Evolutionary conservation across 202 grass and related monocot genomes (phyloP), one percentile per base, ranked within the genome.

Genomic region (Zizania palustris): DNA sequence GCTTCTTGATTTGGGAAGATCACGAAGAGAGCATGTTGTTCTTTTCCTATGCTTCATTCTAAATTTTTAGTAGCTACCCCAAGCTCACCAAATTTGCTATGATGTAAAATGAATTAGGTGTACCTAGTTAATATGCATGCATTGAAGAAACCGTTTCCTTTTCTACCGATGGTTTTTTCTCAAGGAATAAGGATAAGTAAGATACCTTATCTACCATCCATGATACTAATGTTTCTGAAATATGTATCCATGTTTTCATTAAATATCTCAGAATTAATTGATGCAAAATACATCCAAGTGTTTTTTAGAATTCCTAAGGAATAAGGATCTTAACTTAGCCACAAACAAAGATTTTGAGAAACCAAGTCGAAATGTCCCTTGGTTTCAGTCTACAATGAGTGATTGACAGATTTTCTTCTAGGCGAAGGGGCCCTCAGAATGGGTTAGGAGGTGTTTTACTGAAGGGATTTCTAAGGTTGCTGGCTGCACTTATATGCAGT

Each of bases 111-210:
- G 67, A 38, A 83, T 68, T 67, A 93, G 94, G 85, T 93, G 51
- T 97, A 93, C 77, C 94, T 91, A 68, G 86, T 84, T 45, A 91
- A 97, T 72, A 93, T 93, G 84, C 88, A 79, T 72, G 87, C 88
- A 82, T 84, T 93, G 11, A 97, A 89, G 74, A 97, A 89, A 90
- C 91, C 94, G 82, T 97, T 93, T 85, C 88, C 90, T 37, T 73
- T 68, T 19, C n/a, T 93, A 86, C 86, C 88, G 73, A 84, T 97
- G 79, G 77, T 97, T 69, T 91, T 91, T 92, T 97, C 94, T 20
- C 94, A 97, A 89, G 94, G 94, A 61, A 91, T 93, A 45, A 59
- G 80, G 49, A 86, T 75, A 61, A 88, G 93, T 90, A 76, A 75
- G 16, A 44, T 19, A 6, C 59, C 16, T 67, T 43, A 35, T 35